Conservation (phyloP, 805 yeast species). For the Wickerhamiella azyma region DNA sequence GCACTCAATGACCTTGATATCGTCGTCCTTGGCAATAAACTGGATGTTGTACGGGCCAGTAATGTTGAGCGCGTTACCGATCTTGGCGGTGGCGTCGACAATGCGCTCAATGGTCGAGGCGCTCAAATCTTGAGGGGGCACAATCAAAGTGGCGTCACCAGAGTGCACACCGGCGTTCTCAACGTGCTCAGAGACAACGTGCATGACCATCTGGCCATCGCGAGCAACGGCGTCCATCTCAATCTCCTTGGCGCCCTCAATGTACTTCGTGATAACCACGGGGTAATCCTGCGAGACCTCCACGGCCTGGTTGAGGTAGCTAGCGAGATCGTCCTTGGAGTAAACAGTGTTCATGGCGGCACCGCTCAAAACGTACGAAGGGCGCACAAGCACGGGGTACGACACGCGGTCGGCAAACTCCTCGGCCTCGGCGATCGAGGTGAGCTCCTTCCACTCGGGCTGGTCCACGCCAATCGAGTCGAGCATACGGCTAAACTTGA, state of each 20-base stretch:
- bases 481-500: constrained; percentile 93
- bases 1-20: constrained; percentile 95
- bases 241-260: constrained; percentile 93
- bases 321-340: constrained; percentile 74
- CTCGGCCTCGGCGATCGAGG: constrained; percentile 86
- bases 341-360: constrained; percentile 98
- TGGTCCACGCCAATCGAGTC: constrained; percentile 95
- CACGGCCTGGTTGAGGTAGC: constrained; percentile 83
- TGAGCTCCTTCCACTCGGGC: constrained; percentile 97
- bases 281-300: constrained; percentile 97
- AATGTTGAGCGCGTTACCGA: constrained; percentile 85
- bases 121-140: constrained; percentile 91
- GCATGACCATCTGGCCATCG: constrained; percentile 89
- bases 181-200: constrained; percentile 95
- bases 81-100: constrained; percentile 90
- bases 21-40: constrained; percentile 89
- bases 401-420: constrained; percentile 79
- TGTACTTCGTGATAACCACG: constrained; percentile 91
- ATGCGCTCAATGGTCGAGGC: constrained; percentile 84
- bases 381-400: constrained; percentile 93
- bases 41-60: constrained; percentile 98
- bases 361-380: constrained; percentile 93
- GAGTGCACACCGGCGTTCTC: constrained; percentile 99
- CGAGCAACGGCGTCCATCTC: constrained; percentile 98
- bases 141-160: constrained; percentile 95